These are phyloP conservation scores for Chrysochromulina tobinii DNA, from an alignment of 78 protist genomes.

Conservation along the genomic window DNA sequence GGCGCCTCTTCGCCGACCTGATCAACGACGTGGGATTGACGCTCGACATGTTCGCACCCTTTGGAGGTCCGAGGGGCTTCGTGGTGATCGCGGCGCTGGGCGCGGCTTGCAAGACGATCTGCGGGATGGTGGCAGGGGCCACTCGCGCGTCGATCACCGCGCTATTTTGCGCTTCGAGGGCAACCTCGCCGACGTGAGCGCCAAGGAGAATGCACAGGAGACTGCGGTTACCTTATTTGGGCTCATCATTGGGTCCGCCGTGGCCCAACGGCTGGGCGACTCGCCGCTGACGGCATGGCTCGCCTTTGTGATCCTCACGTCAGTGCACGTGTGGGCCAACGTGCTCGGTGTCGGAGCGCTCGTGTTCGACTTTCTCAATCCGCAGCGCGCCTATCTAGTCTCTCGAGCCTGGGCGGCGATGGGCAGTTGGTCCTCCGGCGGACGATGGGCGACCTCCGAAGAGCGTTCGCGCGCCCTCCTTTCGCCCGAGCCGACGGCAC, in stretches of 20 bases:
- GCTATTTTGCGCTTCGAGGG: constrained; percentile 28
- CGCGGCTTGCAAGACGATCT: constrained; percentile 32
- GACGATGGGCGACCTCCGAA: too few relatives aligned
- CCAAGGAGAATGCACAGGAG: constrained; percentile 47
- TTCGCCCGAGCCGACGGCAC: too few relatives aligned
- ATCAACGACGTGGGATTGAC: constrained; percentile 45
- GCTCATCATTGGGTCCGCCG: background rate
- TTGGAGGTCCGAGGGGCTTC: background rate
- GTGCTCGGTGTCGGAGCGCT: background rate
- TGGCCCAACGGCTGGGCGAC: background rate
- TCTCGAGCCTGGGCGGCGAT: background rate
- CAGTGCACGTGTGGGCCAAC: background rate
- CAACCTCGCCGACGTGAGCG: constrained; percentile 51
- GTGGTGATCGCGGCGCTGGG: constrained; percentile 13
- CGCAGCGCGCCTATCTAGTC: background rate
- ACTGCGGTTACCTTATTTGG: background rate
- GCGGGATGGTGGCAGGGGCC: constrained; percentile 67
- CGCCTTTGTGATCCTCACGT: background rate
- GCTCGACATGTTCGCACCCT: constrained; percentile 36
- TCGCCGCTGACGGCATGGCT: background rate
- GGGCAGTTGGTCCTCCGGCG: too few relatives aligned
- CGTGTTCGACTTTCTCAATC: background rate
- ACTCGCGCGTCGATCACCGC: constrained; percentile 52
- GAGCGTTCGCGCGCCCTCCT: too few relatives aligned
- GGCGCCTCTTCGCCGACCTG: constrained; percentile 50